These are phyloP conservation scores for Apocynum venetum DNA, from an alignment of 257 asterid genomes.

Conservation along the genomic window DNA sequence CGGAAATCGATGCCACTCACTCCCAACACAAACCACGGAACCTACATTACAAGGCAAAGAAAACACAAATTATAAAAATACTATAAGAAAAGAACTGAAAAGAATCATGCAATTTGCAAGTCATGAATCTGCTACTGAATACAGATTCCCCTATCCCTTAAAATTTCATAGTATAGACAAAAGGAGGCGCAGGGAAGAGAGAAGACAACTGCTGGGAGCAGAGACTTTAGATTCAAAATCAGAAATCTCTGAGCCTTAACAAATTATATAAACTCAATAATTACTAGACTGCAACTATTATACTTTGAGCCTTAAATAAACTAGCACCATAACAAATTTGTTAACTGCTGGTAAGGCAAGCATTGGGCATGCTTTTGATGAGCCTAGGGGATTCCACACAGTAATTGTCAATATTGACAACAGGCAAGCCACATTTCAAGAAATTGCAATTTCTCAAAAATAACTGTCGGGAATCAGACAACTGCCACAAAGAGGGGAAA, in stretches of 20 bases:
- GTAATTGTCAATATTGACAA: neutral
- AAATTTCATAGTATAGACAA: neutral
- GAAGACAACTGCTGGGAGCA: neutral
- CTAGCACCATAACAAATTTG: neutral
- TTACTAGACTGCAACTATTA: neutral
- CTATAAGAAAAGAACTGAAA: neutral
- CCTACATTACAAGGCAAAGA: slow-evolving; percentile 34
- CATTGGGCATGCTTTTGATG: neutral
- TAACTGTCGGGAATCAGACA: neutral
- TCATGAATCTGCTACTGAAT: neutral
- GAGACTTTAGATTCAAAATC: neutral
- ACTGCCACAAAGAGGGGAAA: neutral
- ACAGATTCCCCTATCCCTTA: neutral
- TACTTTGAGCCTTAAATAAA: neutral
- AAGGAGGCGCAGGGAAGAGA: neutral
- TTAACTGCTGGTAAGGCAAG: neutral
- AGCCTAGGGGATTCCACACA: neutral
- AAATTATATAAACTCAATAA: neutral
- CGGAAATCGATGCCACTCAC: slow-evolving; percentile 97
- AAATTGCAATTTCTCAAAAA: neutral
- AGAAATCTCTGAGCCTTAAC: neutral
- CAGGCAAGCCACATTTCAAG: neutral
- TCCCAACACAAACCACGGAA: slow-evolving; percentile 79
- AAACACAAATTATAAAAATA: slow-evolving; percentile 4
- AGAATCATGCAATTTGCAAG: neutral